Evolutionary conservation across 164 flowering plant genomes (phyloP).

Genomic region (Vitis rupestris): DNA sequence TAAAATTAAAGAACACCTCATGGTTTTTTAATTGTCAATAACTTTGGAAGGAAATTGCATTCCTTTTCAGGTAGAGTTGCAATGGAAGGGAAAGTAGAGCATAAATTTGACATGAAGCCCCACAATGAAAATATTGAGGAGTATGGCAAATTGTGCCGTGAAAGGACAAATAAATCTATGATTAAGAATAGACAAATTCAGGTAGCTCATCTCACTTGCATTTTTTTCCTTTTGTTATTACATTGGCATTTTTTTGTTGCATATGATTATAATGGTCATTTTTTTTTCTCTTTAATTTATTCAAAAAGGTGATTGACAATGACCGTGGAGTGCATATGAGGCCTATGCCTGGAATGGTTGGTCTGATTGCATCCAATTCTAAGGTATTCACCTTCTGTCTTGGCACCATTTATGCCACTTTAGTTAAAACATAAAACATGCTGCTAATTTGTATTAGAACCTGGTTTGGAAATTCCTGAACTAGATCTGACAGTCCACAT

Average conservation of each 20-base stretch:
- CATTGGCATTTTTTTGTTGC: background rate
- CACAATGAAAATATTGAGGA: conserved; percentile 54
- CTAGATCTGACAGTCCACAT: too few relatives aligned
- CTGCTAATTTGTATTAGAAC: background rate
- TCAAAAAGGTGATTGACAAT: conserved; percentile 60
- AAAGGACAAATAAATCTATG: conserved; percentile 69
- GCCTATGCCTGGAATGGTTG: conserved; percentile 80
- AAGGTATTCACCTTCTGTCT: conserved; percentile 41
- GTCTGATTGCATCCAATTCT: conserved; percentile 39
- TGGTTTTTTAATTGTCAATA: too few relatives aligned
- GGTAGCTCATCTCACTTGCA: conserved; percentile 20
- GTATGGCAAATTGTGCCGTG: conserved; percentile 71
- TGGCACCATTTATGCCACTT: background rate
- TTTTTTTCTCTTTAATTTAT: background rate
- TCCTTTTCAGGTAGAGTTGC: conserved; percentile 40
- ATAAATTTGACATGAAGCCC: conserved; percentile 81
- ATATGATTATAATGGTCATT: conserved; percentile 1
- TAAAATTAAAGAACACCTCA: too few relatives aligned
- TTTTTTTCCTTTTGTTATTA: conserved; percentile 3
- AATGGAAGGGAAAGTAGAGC: conserved; percentile 69
- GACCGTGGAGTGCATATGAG: conserved; percentile 76
- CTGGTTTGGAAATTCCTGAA: too few relatives aligned
- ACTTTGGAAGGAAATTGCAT: background rate
- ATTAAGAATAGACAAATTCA: conserved; percentile 65
- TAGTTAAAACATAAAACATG: background rate